Conservation (phyloP, 2,329 filamentous ascomycete genomes). For the Remersonia thermophila region DNA sequence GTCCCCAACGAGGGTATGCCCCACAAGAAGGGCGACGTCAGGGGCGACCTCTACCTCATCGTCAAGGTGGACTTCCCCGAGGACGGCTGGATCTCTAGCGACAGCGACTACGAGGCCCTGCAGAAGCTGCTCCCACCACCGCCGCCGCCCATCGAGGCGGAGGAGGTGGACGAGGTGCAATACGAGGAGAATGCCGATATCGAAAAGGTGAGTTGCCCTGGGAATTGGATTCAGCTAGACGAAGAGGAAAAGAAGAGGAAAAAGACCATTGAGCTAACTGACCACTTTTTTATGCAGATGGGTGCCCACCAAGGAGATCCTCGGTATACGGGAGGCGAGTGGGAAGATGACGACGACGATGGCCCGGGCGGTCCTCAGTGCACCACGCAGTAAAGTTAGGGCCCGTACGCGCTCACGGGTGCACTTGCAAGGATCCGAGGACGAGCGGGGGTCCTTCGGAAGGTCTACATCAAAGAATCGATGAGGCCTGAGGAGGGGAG, state of each 20-base stretch:
- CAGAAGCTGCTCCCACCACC: constrained; percentile 63
- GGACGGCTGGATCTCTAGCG: constrained; percentile 66
- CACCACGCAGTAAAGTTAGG: constrained; percentile 55
- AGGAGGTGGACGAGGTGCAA: constrained; percentile 75
- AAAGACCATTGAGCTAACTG: constrained; percentile 2
- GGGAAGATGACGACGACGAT: constrained; percentile 62
- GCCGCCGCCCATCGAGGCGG: constrained; percentile 48
- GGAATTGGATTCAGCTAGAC: no score
- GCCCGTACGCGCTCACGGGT: not conserved
- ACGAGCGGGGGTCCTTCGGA: no score
- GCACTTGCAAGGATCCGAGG: constrained; percentile 1
- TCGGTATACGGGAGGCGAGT: constrained; percentile 45
- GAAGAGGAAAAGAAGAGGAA: no score
- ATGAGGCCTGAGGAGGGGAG: no score
- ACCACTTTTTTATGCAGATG: constrained; percentile 37
- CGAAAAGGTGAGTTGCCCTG: constrained; percentile 53
- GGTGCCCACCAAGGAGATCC: constrained; percentile 60
- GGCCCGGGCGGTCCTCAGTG: constrained; percentile 54
- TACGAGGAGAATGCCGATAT: constrained; percentile 75
- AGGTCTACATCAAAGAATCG: no score
- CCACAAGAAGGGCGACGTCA: constrained; percentile 67
- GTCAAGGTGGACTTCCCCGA: constrained; percentile 84
- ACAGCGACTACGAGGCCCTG: constrained; percentile 58
- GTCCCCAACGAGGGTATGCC: constrained; percentile 91
- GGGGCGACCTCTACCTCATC: constrained; percentile 77